Percentiles rank a stretch among this genome's conserved stretches.
Evolutionary conservation across 2,329 filamentous ascomycete genomes (phyloP).

Genomic region (Raffaelea ambrosiae): DNA sequence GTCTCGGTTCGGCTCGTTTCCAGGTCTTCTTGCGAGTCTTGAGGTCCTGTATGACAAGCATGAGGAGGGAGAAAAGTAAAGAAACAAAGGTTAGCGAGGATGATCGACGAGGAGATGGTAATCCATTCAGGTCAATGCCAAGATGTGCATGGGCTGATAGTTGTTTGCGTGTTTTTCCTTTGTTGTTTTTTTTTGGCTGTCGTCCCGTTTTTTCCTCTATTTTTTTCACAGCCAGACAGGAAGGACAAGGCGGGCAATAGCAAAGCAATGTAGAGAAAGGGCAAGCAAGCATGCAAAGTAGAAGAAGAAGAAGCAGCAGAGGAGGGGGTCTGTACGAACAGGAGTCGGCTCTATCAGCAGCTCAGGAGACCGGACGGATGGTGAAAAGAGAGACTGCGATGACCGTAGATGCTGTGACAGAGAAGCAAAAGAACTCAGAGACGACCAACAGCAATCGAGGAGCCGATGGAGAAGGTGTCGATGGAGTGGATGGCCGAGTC

Average conservation of each 20-base stretch:
- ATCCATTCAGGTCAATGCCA: too few relatives aligned
- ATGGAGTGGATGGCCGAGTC: not conserved
- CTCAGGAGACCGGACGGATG: not conserved
- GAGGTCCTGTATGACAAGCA: slow-evolving; percentile 47
- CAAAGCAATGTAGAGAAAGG: not conserved
- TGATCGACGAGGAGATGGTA: not conserved
- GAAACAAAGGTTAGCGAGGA: not conserved
- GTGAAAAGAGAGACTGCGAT: not conserved
- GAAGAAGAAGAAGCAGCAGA: not conserved
- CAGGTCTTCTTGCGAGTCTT: slow-evolving; percentile 31
- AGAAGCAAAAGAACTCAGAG: not conserved
- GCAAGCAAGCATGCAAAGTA: not conserved
- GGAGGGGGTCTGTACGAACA: not conserved
- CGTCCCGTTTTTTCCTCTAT: too few relatives aligned
- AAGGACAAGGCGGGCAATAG: not conserved
- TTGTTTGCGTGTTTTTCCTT: too few relatives aligned
- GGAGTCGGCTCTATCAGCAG: not conserved
- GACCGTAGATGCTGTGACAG: not conserved
- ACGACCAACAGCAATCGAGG: not conserved
- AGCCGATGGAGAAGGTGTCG: not conserved
- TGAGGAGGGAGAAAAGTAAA: slow-evolving; percentile 13
- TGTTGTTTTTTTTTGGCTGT: too few relatives aligned
- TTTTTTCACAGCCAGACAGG: not conserved
- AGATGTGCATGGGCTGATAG: too few relatives aligned
- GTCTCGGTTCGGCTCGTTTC: slow-evolving; percentile 20